A percentile compares a stretch with the other conserved stretches of the same genome.
phyloP scores from a whole-genome alignment of 1,284 basidiomycete genomes.

The Tetrapyrgos nigripes region DNA sequence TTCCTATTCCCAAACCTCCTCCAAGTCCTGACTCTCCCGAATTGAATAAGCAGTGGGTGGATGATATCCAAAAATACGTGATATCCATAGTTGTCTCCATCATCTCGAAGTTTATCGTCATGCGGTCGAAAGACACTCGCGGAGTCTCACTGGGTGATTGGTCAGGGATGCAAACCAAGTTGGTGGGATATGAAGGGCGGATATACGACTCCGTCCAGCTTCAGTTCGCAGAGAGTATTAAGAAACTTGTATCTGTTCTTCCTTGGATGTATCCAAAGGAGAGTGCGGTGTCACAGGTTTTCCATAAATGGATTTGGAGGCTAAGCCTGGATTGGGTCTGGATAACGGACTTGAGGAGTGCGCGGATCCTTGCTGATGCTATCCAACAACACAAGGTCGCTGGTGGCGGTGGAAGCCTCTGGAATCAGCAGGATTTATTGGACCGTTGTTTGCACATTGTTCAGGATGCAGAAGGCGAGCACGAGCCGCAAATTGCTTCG shows the following conservation, averaged over 20 bases:
- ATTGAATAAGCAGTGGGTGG: neutral
- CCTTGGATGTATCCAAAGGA: neutral
- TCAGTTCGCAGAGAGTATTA: neutral
- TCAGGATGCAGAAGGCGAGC: no score
- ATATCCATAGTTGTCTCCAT: neutral
- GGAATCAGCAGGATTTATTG: neutral
- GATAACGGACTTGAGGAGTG: neutral
- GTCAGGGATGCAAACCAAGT: neutral
- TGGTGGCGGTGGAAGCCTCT: neutral
- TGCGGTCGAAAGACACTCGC: neutral
- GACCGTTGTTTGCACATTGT: neutral
- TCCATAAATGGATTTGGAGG: neutral
- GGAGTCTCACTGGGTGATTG: neutral
- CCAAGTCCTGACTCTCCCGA: neutral
- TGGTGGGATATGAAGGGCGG: neutral
- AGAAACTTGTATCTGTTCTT: neutral
- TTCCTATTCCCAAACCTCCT: neutral
- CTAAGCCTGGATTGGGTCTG: neutral
- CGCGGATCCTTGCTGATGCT: neutral
- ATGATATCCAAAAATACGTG: neutral
- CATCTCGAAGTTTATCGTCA: neutral
- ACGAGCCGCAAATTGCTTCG: no score
- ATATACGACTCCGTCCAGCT: neutral
- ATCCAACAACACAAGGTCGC: neutral
- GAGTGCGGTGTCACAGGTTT: neutral